phyloP scores from a whole-genome alignment of 2,329 filamentous ascomycete genomes.

The Xylariaceae sp. region DNA sequence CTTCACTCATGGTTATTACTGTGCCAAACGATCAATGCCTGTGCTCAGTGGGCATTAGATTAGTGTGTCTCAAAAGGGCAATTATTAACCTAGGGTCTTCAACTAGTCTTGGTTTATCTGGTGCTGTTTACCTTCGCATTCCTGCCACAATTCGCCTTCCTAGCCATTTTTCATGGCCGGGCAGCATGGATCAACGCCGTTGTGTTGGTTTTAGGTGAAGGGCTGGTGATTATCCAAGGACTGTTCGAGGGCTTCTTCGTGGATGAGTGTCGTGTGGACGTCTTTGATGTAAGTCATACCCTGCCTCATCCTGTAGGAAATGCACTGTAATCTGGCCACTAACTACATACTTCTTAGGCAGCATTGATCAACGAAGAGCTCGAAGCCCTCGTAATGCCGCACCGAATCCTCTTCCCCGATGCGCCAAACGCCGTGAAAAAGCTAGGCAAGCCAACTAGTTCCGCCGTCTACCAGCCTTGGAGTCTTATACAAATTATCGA shows the following conservation, averaged over 20 bases:
- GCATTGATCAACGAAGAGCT: constrained; percentile 73
- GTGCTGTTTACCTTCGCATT: constrained; percentile 86
- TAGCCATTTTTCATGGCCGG: constrained; percentile 82
- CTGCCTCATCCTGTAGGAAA: not conserved
- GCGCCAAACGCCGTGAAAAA: constrained; percentile 70
- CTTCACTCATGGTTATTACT: too few relatives aligned
- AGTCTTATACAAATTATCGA: constrained; percentile 87
- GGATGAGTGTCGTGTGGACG: constrained; percentile 72
- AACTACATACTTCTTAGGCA: constrained; percentile 38
- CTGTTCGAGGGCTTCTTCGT: constrained; percentile 80
- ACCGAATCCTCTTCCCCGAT: constrained; percentile 63
- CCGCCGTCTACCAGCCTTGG: constrained; percentile 81
- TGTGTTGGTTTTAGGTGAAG: constrained; percentile 81
- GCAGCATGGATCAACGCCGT: constrained; percentile 88
- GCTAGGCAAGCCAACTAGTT: constrained; percentile 74
- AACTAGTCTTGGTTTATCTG: constrained; percentile 75
- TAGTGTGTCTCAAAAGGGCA: too few relatives aligned
- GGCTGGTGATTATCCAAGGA: constrained; percentile 63
- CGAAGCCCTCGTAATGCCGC: constrained; percentile 62
- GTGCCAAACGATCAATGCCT: too few relatives aligned
- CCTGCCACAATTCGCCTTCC: constrained; percentile 81
- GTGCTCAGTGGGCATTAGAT: too few relatives aligned
- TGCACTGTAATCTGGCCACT: not conserved
- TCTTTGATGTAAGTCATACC: constrained; percentile 67
- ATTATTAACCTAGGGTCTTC: too few relatives aligned